Percentiles rank a stretch among this genome's conserved stretches.
Conservation (phyloP, 2,329 filamentous ascomycete species). For the Xylariomycetidae sp. region DNA sequence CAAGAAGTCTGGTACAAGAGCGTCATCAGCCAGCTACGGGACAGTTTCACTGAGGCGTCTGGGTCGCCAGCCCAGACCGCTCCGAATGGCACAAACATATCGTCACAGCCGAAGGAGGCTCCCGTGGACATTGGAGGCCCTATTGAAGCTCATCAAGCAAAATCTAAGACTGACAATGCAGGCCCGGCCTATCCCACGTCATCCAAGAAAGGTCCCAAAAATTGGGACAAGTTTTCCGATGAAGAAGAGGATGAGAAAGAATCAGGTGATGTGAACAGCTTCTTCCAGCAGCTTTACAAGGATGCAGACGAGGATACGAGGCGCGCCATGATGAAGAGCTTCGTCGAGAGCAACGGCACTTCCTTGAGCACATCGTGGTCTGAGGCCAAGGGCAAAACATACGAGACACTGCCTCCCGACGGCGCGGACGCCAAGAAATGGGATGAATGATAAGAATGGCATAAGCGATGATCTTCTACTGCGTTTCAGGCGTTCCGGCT, state of each 20-base stretch:
- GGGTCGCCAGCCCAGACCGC: not conserved
- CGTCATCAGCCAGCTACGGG: no score
- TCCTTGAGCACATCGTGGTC: slow-evolving; percentile 88
- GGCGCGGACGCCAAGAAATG: slow-evolving; percentile 75
- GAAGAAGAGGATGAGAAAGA: slow-evolving; percentile 49
- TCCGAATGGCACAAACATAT: no score
- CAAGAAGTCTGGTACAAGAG: no score
- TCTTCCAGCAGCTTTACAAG: slow-evolving; percentile 89
- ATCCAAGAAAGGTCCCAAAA: slow-evolving; percentile 74
- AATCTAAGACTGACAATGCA: slow-evolving; percentile 6
- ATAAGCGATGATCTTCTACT: no score
- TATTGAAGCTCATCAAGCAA: no score
- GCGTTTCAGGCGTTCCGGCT: no score
- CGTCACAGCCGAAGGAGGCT: no score
- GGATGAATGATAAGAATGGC: slow-evolving; percentile 28
- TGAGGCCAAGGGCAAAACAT: slow-evolving; percentile 67
- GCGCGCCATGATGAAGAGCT: slow-evolving; percentile 97
- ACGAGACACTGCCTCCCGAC: slow-evolving; percentile 70
- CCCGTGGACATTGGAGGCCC: no score
- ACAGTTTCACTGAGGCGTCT: no score
- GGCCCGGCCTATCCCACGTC: slow-evolving; percentile 77
- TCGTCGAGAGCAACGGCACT: slow-evolving; percentile 88
- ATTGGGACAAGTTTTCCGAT: slow-evolving; percentile 80
- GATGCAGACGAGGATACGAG: slow-evolving; percentile 72
- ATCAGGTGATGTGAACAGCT: slow-evolving; percentile 64